phyloP scores from a whole-genome alignment of 2,329 filamentous ascomycete species.

The Nakataea oryzae region DNA sequence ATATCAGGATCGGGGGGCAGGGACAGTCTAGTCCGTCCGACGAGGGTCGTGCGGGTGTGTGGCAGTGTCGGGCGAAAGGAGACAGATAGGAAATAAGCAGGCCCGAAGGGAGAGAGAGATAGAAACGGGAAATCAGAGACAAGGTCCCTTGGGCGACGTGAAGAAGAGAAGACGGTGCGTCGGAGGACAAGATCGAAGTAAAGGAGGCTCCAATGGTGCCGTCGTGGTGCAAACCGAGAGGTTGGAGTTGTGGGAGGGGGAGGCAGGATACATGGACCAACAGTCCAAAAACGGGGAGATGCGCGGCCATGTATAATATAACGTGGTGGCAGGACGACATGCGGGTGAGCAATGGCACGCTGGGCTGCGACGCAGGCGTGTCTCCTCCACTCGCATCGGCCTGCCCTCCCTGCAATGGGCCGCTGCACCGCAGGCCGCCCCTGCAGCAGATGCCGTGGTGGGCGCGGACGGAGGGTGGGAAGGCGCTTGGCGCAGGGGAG shows the following conservation, averaged over 20 bases:
- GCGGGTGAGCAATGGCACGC: neutral
- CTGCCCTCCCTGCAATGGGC: neutral
- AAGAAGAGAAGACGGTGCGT: neutral
- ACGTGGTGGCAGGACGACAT: neutral
- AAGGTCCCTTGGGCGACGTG: neutral
- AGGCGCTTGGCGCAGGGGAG: neutral
- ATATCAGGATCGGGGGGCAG: neutral
- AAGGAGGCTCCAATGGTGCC: neutral
- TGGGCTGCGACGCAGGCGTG: neutral
- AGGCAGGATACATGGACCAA: neutral
- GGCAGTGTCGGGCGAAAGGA: neutral
- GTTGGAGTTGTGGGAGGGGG: neutral
- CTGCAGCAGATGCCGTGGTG: neutral
- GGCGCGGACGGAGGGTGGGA: neutral
- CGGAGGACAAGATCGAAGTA: neutral
- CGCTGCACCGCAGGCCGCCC: neutral
- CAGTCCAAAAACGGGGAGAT: neutral
- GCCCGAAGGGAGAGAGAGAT: neutral
- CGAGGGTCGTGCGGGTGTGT: neutral
- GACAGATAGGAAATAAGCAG: neutral
- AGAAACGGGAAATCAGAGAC: neutral
- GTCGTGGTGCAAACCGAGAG: neutral
- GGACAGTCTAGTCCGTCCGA: neutral
- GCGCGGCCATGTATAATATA: neutral
- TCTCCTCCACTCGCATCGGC: neutral